phyloP scores from a whole-genome alignment of 192 early-diverging fungal species.

The Thoreauomyces humboldtii region DNA sequence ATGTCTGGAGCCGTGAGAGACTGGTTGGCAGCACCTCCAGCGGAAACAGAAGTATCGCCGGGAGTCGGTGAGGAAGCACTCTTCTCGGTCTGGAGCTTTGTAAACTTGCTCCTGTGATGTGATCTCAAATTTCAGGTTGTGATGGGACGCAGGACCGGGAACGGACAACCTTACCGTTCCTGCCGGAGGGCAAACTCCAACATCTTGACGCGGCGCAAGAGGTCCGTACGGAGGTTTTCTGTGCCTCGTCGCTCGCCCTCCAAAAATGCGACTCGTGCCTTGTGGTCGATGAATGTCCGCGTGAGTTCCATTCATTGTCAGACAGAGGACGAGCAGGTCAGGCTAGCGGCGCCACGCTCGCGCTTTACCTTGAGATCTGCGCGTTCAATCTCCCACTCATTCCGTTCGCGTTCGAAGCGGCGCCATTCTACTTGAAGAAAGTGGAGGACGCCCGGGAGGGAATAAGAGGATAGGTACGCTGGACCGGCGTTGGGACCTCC shows the following conservation, averaged over 20 bases:
- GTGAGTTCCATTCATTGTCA: too few species aligned
- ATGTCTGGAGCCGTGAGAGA: not conserved
- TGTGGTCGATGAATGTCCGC: too few species aligned
- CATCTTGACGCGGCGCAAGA: constrained; percentile 81
- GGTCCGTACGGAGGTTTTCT: constrained; percentile 70
- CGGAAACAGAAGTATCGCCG: too few species aligned
- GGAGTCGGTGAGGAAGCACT: not conserved
- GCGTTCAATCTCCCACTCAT: constrained; percentile 82
- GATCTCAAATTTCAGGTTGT: not conserved
- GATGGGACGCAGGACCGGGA: not conserved
- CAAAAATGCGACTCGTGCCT: constrained; percentile 74
- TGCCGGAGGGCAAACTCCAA: constrained; percentile 75
- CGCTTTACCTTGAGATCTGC: constrained; percentile 70
- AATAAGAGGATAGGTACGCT: constrained; percentile 8
- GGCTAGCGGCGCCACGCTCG: too few species aligned
- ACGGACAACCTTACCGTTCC: constrained; percentile 64
- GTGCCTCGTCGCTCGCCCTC: constrained; percentile 75
- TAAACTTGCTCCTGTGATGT: constrained; percentile 2
- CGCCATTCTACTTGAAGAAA: constrained; percentile 83
- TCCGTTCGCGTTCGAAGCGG: constrained; percentile 75
- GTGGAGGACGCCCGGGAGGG: constrained; percentile 64
- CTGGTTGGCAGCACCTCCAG: too few species aligned
- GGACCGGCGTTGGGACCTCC: not conserved
- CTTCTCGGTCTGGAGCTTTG: constrained; percentile 9
- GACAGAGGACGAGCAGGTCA: not conserved